These are phyloP conservation scores for Nitzschia putrida DNA, from an alignment of 108 stramenopile species.

Conservation along the genomic window DNA sequence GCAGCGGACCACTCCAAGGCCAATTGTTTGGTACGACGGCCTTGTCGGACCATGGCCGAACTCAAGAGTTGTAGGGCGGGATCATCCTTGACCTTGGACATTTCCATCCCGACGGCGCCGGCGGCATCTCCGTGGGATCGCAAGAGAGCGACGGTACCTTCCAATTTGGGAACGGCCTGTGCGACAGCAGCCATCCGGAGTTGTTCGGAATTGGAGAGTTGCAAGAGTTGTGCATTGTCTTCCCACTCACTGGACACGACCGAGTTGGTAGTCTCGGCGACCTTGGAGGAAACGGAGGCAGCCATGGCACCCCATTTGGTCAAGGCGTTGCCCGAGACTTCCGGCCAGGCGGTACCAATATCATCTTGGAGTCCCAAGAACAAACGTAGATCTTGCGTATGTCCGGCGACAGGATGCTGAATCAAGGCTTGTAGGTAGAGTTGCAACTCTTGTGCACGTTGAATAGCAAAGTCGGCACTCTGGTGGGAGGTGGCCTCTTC, in stretches of 20 bases:
- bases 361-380: constrained; percentile 86
- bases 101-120: constrained; percentile 76
- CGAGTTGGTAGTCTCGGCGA: constrained; percentile 35
- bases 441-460: constrained; percentile 64
- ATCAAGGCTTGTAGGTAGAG: constrained; percentile 65
- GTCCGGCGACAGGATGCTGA: constrained; percentile 64
- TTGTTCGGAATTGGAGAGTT: constrained; percentile 61
- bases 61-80: constrained; percentile 59
- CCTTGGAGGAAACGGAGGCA: constrained; percentile 39
- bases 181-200: constrained; percentile 72
- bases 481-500: constrained; percentile 84
- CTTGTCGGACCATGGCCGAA: constrained; percentile 60
- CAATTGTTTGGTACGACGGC: constrained; percentile 72
- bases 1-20: constrained; percentile 76
- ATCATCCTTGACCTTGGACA: constrained; percentile 58
- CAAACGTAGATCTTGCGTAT: constrained; percentile 54
- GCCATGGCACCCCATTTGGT: constrained; percentile 69
- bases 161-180: constrained; percentile 85
- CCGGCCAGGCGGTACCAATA: constrained; percentile 89
- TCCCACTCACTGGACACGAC: constrained; percentile 47
- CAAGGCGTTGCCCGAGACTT: constrained; percentile 74
- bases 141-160: constrained; percentile 63
- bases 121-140: constrained; percentile 65
- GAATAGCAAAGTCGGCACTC: constrained; percentile 79
- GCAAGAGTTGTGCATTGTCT: constrained; percentile 82